Evolutionary conservation across 768 basidiomycete species (phyloP).

Genomic region (Hericium alpestre): DNA sequence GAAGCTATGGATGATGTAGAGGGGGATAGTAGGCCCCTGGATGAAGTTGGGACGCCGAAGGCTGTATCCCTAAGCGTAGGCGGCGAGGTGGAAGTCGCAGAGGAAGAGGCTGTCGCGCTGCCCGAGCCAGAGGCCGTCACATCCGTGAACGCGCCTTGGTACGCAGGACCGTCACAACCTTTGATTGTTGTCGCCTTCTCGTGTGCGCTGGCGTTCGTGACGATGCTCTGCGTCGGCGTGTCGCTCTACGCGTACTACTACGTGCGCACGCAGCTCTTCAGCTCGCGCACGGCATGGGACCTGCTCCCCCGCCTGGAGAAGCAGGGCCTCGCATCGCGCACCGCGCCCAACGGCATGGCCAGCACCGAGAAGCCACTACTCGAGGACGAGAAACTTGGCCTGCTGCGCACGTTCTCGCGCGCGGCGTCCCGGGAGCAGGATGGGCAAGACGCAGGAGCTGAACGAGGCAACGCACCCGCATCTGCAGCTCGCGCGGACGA

Average conservation of each 20-base stretch:
- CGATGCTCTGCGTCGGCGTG: not conserved
- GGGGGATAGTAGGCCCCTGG: slow-evolving; percentile 6
- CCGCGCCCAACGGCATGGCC: slow-evolving; percentile 3
- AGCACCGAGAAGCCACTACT: not conserved
- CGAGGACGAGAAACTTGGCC: not conserved
- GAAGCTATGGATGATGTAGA: slow-evolving; percentile 15
- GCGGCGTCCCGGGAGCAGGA: slow-evolving; percentile 15
- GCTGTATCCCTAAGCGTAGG: not conserved
- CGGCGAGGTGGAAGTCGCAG: not conserved
- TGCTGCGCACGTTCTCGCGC: not conserved
- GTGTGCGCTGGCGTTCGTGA: not conserved
- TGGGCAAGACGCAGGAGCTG: slow-evolving; percentile 30
- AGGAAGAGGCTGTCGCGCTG: not conserved
- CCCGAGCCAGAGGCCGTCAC: not conserved
- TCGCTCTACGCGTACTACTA: slow-evolving; percentile 1
- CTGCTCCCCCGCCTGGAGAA: slow-evolving; percentile 14
- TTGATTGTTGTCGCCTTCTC: not conserved
- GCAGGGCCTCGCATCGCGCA: not conserved
- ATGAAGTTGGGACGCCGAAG: not conserved
- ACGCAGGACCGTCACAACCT: not conserved
- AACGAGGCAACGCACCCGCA: slow-evolving; percentile 56
- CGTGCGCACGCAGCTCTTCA: not conserved
- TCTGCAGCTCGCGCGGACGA: slow-evolving; percentile 48
- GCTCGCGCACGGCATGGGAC: slow-evolving; percentile 13
- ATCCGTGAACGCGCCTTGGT: not conserved